A percentile compares a stretch with the other conserved stretches of the same genome.
Evolutionary conservation across 129 eudicot genomes (phyloP).

Genomic region (Smallanthus sonchifolius): DNA sequence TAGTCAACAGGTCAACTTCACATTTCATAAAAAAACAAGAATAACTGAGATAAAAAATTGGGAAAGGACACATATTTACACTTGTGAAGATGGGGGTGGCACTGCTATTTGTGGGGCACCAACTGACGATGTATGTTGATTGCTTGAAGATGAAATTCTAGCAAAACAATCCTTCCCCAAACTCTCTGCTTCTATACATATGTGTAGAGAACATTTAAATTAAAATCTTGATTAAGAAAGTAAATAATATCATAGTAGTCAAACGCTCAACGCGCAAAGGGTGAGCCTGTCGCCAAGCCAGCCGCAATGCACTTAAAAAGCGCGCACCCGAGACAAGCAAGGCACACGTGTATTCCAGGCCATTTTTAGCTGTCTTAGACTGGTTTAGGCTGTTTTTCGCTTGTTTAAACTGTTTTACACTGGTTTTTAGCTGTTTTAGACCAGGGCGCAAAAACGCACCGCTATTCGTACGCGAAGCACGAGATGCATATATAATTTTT

Average conservation of each 20-base stretch:
- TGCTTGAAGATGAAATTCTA: constrained; percentile 53
- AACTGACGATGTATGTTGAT: constrained; percentile 74
- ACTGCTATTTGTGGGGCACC: constrained; percentile 60
- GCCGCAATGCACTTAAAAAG: too few species aligned
- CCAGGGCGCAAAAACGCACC: too few species aligned
- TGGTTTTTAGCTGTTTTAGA: too few species aligned
- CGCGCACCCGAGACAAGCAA: too few species aligned
- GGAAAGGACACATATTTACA: constrained; percentile 41
- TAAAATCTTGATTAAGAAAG: background rate
- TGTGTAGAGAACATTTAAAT: background rate
- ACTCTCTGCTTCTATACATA: constrained; percentile 38
- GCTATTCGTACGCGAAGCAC: too few species aligned
- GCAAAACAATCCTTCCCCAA: constrained; percentile 54
- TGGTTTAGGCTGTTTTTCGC: too few species aligned
- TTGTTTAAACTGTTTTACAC: too few species aligned
- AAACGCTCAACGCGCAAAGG: too few species aligned
- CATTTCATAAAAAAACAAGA: background rate
- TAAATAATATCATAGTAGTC: background rate
- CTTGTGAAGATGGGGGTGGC: constrained; percentile 76
- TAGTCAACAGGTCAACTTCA: constrained; percentile 1
- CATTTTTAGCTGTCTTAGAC: too few species aligned
- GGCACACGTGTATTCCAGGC: too few species aligned
- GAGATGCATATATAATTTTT: too few species aligned
- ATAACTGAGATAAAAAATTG: background rate
- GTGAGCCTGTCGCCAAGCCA: too few species aligned